Evolutionary conservation across 257 asterid species (phyloP), one percentile per base, ranked within the genome.

Genomic region (Pogostemon cablin): DNA sequence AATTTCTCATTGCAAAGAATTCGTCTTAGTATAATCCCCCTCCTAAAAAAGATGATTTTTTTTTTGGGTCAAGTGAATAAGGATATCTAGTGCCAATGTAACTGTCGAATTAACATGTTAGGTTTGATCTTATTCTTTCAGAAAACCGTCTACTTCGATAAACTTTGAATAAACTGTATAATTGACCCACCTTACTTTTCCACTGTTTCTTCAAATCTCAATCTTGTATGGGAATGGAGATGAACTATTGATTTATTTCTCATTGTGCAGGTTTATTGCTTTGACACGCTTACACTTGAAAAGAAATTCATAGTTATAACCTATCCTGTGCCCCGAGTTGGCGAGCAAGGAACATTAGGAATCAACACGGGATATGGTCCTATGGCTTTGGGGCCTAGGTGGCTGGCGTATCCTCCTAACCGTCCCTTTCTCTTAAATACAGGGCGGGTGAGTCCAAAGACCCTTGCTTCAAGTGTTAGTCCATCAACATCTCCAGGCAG

Each of bases 321-420:
- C 46, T 86, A 88, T 77, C 96, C 96, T 66, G 86, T 85, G 72
- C 89, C 89, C 44, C 87, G 88, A 52, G 79, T 78, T 15, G 92
- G 90, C 68, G 91, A 83, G 62, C 91, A 77, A 78, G 90, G 89
- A 73, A 73, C 81, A 52, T 77, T 80, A 70, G 88, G 84, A 17
- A 77, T 88, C 67, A 80, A 80, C 78, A 83, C 86, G 2, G 90
- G 87, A 11, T 86, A 85, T 62, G 96, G 96, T 62, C 91, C 96
- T 65, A 78, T 88, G 87, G 90, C 93, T 52, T 80, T 88, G 82
- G 93, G 96, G 63, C 81, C 93, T 69, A 83, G 96, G 79, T 88
- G 96, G 96, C 73, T 88, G 85, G 93, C 93, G 2, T 88, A 83
- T 65, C 72, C 96, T 60, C 87, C 96, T 57, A 80, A 80, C 69